Conservation (phyloP, 345 rosid genomes). For the Eucalyptus erythrocorys region DNA sequence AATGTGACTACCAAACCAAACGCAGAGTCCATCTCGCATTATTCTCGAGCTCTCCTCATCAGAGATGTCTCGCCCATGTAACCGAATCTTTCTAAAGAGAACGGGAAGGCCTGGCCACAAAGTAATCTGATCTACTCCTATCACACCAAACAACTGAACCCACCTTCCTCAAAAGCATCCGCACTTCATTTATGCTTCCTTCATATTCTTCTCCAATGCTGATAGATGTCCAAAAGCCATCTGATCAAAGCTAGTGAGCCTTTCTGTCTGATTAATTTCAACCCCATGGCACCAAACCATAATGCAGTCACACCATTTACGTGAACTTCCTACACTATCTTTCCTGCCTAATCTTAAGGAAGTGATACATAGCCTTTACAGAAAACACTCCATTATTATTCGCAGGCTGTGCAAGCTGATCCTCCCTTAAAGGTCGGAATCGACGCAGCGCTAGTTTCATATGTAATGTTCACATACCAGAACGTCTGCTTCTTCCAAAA, state of each 20-base stretch:
- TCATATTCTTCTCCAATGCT: not conserved
- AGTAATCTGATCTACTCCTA: not conserved
- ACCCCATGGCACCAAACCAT: not conserved
- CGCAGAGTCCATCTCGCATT: no score
- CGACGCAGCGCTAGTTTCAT: not conserved
- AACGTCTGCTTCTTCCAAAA: not conserved
- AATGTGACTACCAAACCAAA: not conserved
- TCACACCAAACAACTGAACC: not conserved
- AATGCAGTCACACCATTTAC: not conserved
- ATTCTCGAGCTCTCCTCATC: not conserved
- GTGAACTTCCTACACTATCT: not conserved
- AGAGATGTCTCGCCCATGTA: fast-evolving
- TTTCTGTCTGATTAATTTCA: not conserved
- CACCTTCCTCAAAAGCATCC: not conserved
- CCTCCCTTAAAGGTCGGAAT: not conserved
- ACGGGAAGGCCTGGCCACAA: not conserved
- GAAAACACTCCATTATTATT: not conserved
- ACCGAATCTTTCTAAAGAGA: not conserved
- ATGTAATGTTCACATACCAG: not conserved
- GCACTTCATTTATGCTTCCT: not conserved
- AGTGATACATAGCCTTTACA: not conserved
- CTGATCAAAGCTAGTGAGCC: not conserved
- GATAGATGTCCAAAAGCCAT: not conserved
- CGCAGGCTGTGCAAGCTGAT: not conserved
- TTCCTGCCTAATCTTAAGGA: not conserved